Conservation (phyloP, 179 eudicot species). For the Carnegiea gigantea region DNA sequence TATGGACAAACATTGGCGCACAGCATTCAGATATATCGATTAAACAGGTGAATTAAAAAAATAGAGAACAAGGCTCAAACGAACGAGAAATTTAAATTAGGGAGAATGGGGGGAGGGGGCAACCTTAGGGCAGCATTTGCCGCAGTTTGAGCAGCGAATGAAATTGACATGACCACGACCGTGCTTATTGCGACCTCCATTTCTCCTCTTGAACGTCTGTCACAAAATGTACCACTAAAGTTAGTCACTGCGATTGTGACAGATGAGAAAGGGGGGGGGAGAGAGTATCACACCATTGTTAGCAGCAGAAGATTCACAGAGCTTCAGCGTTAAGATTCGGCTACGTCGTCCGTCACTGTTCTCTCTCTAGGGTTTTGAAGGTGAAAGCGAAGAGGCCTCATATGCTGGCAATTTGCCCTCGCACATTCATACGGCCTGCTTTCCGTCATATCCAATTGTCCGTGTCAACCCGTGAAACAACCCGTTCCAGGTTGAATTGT, state of each 20-base stretch:
- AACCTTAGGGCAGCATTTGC: conserved; percentile 81
- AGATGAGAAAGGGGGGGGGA: neutral
- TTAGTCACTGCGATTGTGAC: too few species aligned
- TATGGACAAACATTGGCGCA: neutral
- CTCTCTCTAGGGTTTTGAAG: neutral
- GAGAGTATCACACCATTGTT: neutral
- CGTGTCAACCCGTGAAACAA: too few species aligned
- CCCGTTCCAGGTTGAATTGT: too few species aligned
- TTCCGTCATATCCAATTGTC: too few species aligned
- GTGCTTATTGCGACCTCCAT: conserved; percentile 91
- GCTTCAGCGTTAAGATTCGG: neutral
- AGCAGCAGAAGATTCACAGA: neutral
- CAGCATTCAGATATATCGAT: neutral
- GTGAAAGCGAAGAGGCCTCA: neutral
- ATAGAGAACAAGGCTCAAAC: too few species aligned
- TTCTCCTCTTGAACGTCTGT: conserved; percentile 84
- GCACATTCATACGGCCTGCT: too few species aligned
- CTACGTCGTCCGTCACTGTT: neutral
- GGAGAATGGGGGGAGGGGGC: neutral
- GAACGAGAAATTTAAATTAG: neutral
- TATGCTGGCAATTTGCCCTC: neutral
- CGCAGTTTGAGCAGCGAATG: conserved; percentile 91
- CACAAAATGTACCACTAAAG: neutral
- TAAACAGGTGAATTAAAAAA: neutral
- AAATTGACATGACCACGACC: conserved; percentile 87